Base-by-base conservation (phyloP, 805 yeast species). In the Debaryomyces castellii region DNA sequence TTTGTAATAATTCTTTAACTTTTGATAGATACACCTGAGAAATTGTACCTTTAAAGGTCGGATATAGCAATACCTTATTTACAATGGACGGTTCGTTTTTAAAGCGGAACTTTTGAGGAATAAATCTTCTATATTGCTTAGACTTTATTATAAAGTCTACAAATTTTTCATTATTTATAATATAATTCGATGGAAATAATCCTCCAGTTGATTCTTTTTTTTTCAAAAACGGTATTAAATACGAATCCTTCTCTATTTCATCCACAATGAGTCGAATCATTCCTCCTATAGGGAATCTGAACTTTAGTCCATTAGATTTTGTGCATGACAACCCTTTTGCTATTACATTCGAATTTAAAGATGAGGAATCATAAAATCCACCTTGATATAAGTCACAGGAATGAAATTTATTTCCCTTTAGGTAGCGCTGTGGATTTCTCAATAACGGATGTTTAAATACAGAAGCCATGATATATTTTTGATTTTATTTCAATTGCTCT, bases 361-460 rank as follows among this genome's bases (percentile, higher is more conserved):
- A 27, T 5, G 40, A 30, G 2, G 59, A 21, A 28, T 58, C 50
- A 42, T 62, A 65, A 41, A 39, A 59, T 3, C 34, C 49, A 4
- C 28, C 16, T 8, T 39, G 41, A 46, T 64, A 64, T 5, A 56
- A 43, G 5, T 57, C 47, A 5, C 54, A 44, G 1, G 55, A 42
- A 12, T 61, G 64, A 21, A 51, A 57, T 41, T 59, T 59, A 5
- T 51, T 57, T 18, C 48, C 49, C 9, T 51, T 46, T 6, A 66
- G 53, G 60, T 65, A 63, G 36, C 60, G 59, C 22, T 52, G 47
- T 0, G 73, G 73, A 46, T 64, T 64, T 12, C 47, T 49, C 35
- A 69, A 46, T 5, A 67, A 40, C 5, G 73, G 73, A 49, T 67
- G 73, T 22, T 57, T 55, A 23, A 18, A 18, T 28, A 40, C 36